Evolutionary conservation across 2,329 filamentous ascomycete genomes (phyloP), one percentile per base, ranked within the genome.

Genomic region (Fusarium lateritium): DNA sequence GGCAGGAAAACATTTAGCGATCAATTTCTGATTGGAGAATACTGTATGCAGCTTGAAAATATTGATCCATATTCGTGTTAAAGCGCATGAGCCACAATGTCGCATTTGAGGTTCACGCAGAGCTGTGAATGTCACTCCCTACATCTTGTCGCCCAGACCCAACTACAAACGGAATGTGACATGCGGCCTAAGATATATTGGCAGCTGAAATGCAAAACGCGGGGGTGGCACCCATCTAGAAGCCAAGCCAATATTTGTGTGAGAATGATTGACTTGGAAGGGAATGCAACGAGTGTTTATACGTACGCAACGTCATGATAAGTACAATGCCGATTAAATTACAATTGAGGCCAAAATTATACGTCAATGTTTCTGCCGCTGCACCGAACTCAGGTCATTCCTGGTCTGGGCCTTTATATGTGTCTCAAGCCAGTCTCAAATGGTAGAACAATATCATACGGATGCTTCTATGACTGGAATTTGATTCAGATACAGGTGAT

Each of bases 101-200:
- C 13, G 28, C 28, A 31, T 31, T 31, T 13, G 28, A 31, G 10
- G 28, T 31, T 31, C 28, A 31, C 10, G 28, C 13, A 31, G 28
- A 31, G 10, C 10, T 31, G 10, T 31, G 28, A 11, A 11, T 11
- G 28, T 31, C 28, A 31, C 9, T 31, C 28, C 10, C 11, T 31
- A 31, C 28, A 31, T 31, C 28, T 31, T 31, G 10, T 31, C 28
- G 28, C 10, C 10, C 28, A 31, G 28, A 31, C 10, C 28, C 5
- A 10, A 31, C 34, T 9, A 36, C 15, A 17, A 36, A n/a, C 13
- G 55, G 55, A 57, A 57, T 57, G 38, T 57, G 47, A 57, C 38
- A 21, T 19, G 17, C 11, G 15, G 31, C 28, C 22, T n/a, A 17
- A 28, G 28, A 31, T 8, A 38, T 14, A 57, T 22, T 11, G 22